Evolutionary conservation across 1,139 yeast species (phyloP).

Genomic region (Yamadazyma triangularis): DNA sequence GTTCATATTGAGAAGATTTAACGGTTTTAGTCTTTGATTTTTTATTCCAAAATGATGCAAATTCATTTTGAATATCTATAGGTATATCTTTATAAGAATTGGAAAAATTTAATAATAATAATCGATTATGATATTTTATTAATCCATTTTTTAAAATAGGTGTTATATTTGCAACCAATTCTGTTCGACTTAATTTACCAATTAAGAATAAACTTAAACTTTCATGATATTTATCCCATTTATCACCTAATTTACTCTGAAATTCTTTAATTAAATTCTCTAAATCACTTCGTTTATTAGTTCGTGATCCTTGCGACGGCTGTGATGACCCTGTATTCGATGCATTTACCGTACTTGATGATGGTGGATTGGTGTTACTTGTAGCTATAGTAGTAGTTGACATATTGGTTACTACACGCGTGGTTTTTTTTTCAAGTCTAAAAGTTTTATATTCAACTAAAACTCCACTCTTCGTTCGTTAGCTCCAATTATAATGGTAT

Average conservation of each 20-base stretch:
- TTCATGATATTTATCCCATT: constrained; percentile 87
- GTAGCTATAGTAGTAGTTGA: not conserved
- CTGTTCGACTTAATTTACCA: constrained; percentile 75
- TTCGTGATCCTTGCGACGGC: not conserved
- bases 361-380: not conserved
- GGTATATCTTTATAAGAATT: constrained; percentile 73
- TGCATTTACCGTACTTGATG: not conserved
- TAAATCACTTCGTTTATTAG: constrained; percentile 57
- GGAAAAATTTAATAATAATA: constrained; percentile 75
- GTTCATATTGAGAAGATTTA: constrained; percentile 66
- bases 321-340: not conserved
- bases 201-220: constrained; percentile 70
- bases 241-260: constrained; percentile 63
- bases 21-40: constrained; percentile 43
- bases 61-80: constrained; percentile 39
- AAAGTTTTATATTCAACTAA: no score
- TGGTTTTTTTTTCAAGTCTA: no score
- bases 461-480: no score
- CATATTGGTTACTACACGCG: not conserved
- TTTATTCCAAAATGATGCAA: constrained; percentile 57
- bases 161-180: constrained; percentile 54
- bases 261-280: constrained; percentile 71
- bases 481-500: no score
- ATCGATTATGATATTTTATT: constrained; percentile 67
- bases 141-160: constrained; percentile 52